Percentiles rank a stretch among this genome's conserved stretches.
Conservation (phyloP, 2,329 filamentous ascomycete genomes). For the Elsinoe arachidis region DNA sequence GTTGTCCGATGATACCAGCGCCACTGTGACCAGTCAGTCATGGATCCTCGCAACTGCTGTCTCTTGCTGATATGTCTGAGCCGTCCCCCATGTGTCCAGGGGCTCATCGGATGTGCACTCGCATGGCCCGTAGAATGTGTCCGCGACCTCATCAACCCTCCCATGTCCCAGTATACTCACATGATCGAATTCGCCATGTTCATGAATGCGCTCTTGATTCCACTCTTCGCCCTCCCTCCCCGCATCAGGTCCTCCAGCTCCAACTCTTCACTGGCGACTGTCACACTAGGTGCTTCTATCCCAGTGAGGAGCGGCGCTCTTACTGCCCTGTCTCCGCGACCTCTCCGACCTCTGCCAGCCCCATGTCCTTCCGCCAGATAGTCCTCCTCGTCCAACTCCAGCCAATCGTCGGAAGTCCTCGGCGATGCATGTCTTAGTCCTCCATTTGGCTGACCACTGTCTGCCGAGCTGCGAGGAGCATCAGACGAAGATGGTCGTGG, state of each 20-base stretch:
- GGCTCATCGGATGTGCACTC: no score
- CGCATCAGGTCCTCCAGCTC: conserved; percentile 53
- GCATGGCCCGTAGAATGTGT: no score
- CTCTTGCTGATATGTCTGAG: no score
- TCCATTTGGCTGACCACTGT: neutral
- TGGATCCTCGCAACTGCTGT: neutral
- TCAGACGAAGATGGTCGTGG: conserved; percentile 25
- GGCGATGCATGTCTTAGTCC: conserved; percentile 7
- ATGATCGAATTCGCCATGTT: conserved; percentile 99
- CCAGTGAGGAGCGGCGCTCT: conserved; percentile 65
- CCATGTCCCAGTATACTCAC: conserved; percentile 24
- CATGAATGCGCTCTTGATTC: conserved; percentile 85
- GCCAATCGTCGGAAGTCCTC: conserved; percentile 29
- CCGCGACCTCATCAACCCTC: neutral
- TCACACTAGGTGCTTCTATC: conserved; percentile 72
- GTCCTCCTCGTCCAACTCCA: conserved; percentile 52
- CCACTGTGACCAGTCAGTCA: conserved; percentile 32
- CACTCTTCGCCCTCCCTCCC: conserved; percentile 67
- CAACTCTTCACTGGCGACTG: conserved; percentile 54
- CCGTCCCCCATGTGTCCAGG: no score
- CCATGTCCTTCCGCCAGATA: conserved; percentile 39
- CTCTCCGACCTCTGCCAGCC: conserved; percentile 27
- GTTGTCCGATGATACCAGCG: conserved; percentile 66
- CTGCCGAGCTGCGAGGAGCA: conserved; percentile 14
- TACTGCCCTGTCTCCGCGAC: conserved; percentile 36